Conservation (phyloP, 139 green algal genomes). For the Volvox africanus region DNA sequence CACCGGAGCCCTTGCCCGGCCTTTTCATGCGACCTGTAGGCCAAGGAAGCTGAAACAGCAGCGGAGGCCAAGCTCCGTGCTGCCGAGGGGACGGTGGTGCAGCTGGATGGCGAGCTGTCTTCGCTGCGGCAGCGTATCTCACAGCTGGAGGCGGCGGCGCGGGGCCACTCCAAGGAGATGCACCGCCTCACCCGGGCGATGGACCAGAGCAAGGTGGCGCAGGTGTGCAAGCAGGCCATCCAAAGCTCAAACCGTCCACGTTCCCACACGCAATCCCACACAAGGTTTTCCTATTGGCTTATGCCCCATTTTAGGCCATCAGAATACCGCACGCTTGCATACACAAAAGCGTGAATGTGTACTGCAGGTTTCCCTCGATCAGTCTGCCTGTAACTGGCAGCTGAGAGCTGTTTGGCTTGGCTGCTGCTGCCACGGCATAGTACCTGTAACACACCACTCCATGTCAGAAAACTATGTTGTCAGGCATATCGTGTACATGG, state of each 20-base stretch:
- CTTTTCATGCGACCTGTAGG: neutral
- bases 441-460: no score
- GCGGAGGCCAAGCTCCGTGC: neutral
- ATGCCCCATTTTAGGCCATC: no score
- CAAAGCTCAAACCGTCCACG: neutral
- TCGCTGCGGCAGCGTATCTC: neutral
- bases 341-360: no score
- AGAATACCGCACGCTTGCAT: no score
- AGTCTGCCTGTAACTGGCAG: no score
- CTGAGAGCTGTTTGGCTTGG: no score
- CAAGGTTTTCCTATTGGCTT: no score
- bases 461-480: no score
- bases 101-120: neutral
- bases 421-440: no score
- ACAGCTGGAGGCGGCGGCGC: constrained; percentile 32
- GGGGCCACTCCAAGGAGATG: constrained; percentile 45
- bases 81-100: neutral
- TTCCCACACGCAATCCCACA: neutral
- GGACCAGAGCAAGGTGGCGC: constrained; percentile 20
- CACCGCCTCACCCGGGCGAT: constrained; percentile 28
- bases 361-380: no score
- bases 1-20: no score
- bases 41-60: neutral
- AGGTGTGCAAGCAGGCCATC: neutral
- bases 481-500: no score